These are phyloP conservation scores for Radiomyces spectabilis DNA, from an alignment of 192 early-diverging fungal species.

Conservation along the genomic window DNA sequence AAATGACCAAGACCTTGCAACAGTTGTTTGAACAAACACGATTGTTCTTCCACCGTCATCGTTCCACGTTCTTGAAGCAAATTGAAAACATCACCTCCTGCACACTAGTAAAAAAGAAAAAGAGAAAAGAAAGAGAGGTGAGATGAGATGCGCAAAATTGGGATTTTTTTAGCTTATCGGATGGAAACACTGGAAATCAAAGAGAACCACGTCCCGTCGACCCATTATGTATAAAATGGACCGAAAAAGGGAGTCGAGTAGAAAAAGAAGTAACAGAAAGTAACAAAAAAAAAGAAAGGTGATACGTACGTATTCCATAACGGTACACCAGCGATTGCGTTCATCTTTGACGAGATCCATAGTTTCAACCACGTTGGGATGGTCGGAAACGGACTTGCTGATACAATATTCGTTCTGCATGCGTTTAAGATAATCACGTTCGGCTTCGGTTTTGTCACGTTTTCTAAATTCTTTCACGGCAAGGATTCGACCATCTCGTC, in stretches of 20 bases:
- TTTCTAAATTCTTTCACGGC: slow-evolving; percentile 88
- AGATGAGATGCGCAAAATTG: too few relatives aligned
- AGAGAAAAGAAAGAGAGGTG: not conserved
- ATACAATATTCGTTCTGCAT: slow-evolving; percentile 94
- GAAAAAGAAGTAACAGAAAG: too few relatives aligned
- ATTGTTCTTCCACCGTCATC: slow-evolving; percentile 74
- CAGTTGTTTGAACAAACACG: slow-evolving; percentile 94
- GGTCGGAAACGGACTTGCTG: slow-evolving; percentile 74
- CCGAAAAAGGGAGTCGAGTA: too few relatives aligned
- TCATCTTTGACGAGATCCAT: slow-evolving; percentile 96
- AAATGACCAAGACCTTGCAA: slow-evolving; percentile 83
- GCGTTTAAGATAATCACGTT: slow-evolving; percentile 95
- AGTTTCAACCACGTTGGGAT: slow-evolving; percentile 86
- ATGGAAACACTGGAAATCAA: too few relatives aligned
- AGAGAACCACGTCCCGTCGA: too few relatives aligned
- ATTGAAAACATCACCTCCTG: slow-evolving; percentile 87
- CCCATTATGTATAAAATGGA: too few relatives aligned
- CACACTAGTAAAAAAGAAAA: slow-evolving; percentile 62
- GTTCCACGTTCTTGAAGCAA: slow-evolving; percentile 64
- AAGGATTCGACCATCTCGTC: slow-evolving; percentile 56
- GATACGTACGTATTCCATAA: slow-evolving; percentile 54
- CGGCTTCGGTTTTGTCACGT: slow-evolving; percentile 72
- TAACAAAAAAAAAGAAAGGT: not conserved
- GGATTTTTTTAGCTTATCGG: too few relatives aligned
- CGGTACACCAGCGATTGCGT: slow-evolving; percentile 71